A percentile compares a stretch with the other conserved stretches of the same genome.
Evolutionary conservation across 495 filamentous ascomycete genomes (phyloP).

Genomic region (Aspergillus haitiensis): DNA sequence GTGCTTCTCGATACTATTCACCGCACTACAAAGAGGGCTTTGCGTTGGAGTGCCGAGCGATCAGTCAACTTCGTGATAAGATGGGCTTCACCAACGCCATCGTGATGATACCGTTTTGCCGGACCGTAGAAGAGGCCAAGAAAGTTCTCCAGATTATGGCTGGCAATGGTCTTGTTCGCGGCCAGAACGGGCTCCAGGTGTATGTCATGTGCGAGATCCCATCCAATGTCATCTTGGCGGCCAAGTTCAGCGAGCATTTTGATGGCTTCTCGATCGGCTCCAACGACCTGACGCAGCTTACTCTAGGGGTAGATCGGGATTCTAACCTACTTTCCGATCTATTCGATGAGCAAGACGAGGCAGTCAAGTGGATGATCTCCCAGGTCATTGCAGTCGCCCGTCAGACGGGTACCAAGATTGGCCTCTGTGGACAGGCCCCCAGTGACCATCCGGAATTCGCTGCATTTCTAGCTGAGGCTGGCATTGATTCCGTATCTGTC

Average conservation of each 20-base stretch:
- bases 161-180: constrained; percentile 32
- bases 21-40: constrained; percentile 39
- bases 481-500: constrained; percentile 24
- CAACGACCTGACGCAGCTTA: constrained; percentile 42
- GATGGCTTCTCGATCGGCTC: constrained; percentile 44
- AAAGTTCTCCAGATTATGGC: constrained; percentile 35
- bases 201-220: constrained; percentile 46
- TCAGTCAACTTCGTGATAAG: constrained; percentile 35
- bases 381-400: constrained; percentile 28
- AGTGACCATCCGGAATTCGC: constrained; percentile 40
- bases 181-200: constrained; percentile 35
- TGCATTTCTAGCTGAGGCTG: constrained; percentile 29
- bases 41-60: constrained; percentile 39
- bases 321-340: constrained; percentile 33
- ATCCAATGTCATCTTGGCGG: constrained; percentile 38
- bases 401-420: constrained; percentile 31
- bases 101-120: constrained; percentile 43
- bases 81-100: constrained; percentile 40
- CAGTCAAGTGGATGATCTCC: constrained; percentile 40
- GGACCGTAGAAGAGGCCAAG: constrained; percentile 34
- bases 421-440: constrained; percentile 39
- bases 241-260: constrained; percentile 31
- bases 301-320: constrained; percentile 38
- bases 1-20: constrained; percentile 41
- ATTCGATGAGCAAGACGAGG: constrained; percentile 38